Evolutionary conservation across 805 yeast genomes (phyloP).

Genomic region (Cyberlindnera xylosilytica): DNA sequence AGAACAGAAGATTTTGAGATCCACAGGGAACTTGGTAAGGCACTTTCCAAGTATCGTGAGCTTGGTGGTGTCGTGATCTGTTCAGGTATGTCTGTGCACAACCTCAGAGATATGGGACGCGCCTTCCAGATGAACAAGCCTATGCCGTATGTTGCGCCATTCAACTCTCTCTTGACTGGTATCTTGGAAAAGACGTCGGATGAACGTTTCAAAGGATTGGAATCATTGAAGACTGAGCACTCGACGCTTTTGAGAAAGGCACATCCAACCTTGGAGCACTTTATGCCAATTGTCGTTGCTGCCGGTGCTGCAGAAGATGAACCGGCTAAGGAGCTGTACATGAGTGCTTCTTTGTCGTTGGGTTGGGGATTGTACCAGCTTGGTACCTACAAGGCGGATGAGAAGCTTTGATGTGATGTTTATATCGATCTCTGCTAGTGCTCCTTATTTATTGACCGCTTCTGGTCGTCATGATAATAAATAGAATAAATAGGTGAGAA

Average conservation of each 20-base stretch:
- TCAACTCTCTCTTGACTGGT: conserved; percentile 44
- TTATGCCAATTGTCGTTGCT: conserved; percentile 62
- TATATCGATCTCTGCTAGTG: no score
- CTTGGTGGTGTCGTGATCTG: conserved; percentile 52
- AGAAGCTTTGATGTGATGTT: background rate
- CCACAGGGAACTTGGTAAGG: conserved; percentile 54
- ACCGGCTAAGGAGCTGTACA: conserved; percentile 43
- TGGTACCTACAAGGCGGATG: conserved; percentile 25
- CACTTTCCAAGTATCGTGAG: conserved; percentile 47
- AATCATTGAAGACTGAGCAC: conserved; percentile 31
- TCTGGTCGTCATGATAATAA: background rate
- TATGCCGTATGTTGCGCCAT: conserved; percentile 49
- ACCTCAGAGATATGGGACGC: conserved; percentile 52
- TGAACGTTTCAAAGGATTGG: conserved; percentile 36
- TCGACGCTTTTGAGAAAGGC: conserved; percentile 43
- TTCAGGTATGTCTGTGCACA: conserved; percentile 83
- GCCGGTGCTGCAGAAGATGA: conserved; percentile 47
- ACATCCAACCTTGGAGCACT: conserved; percentile 78
- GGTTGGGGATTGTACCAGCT: conserved; percentile 73
- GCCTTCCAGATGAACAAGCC: conserved; percentile 21
- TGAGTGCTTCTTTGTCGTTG: conserved; percentile 41
- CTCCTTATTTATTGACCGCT: no score
- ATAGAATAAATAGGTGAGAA: background rate
- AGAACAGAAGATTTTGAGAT: conserved; percentile 38
- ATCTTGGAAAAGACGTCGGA: conserved; percentile 33